Conservation (phyloP, 345 rosid genomes). For the Laguncularia racemosa region DNA sequence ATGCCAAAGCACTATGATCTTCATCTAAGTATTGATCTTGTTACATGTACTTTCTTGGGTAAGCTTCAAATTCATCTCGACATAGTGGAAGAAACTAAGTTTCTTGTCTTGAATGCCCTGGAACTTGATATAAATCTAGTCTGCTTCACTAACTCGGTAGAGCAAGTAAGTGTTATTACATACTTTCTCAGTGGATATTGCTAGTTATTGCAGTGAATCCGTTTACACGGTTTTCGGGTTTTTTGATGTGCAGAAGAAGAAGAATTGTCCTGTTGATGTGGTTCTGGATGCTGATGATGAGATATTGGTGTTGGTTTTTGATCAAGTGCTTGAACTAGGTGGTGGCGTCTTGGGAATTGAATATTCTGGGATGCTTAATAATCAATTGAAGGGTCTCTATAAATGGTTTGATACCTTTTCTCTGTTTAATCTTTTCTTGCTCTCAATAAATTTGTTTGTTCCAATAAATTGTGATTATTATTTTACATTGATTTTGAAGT, state of each 20-base stretch:
- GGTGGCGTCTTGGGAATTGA: constrained; percentile 22
- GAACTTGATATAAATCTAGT: constrained; percentile 23
- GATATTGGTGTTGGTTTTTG: constrained; percentile 32
- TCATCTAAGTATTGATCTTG: constrained; percentile 20
- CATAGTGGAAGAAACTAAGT: constrained; percentile 20
- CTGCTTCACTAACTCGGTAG: constrained; percentile 20
- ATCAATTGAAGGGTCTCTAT: constrained; percentile 31
- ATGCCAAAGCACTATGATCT: constrained; percentile 18
- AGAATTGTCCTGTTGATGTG: constrained; percentile 16
- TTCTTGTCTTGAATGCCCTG: constrained; percentile 32
- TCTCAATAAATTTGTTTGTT: not conserved
- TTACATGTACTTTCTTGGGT: constrained; percentile 28
- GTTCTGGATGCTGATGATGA: constrained; percentile 28
- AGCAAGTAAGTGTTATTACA: constrained; percentile 13
- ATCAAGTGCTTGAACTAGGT: constrained; percentile 20
- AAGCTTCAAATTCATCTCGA: constrained; percentile 11
- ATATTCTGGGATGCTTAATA: constrained; percentile 31
- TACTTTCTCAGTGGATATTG: not conserved
- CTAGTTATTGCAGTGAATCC: not conserved
- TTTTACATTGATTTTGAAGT: not conserved
- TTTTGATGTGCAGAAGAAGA: constrained; percentile 6
- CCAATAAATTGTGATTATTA: too few species aligned
- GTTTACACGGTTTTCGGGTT: not conserved
- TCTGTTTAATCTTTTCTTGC: not conserved
- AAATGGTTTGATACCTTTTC: constrained; percentile 22